Base-by-base conservation (phyloP, 2,329 filamentous ascomycete genomes). In the Alternaria gansuensis region DNA sequence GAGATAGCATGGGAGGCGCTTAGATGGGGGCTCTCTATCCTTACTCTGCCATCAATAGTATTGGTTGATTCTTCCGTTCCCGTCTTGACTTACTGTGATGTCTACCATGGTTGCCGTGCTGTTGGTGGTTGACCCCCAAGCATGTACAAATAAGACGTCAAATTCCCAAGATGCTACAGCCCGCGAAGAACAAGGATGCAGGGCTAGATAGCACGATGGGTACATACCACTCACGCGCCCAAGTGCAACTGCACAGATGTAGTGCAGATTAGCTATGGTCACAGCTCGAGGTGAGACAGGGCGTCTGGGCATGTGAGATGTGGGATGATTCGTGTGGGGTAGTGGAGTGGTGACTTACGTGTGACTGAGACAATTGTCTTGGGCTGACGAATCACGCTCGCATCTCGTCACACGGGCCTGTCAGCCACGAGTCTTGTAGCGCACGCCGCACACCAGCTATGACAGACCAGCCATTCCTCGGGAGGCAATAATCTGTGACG, bases 201-300 rank as follows among this genome's bases (percentile, higher is more conserved):
- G 10, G 13, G 39, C 28, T 21, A 48, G 28, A 17, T 40, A 13
- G 17, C 17, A 17, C 17, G 17, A 31, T 34, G 23, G 33, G 33
- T 37, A 51, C 40, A 17, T 57, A 31, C 21, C 28, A 23, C 10
- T 4, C 23, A 34, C 41, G 31, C 39, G 10, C 34, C 26, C 33
- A 28, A 26, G 29, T 23, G 26, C 26, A 14, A 23, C 36, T 24
- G 40, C 49, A 60, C 39, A 10, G 26, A 44, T 28, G 62, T 60
- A 37, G 62, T 64, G 54, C 59, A 57, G 8, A 63, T 62, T 59
- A 57, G 31, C 51, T 56, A 46, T 58, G 57, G 62, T 57, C 57
- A 62, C 59, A 64, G 64, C 57, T 60, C 59, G 49, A 29, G 11
- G 37, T 52, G n/a, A 40, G 31, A 56, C 52, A 23, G 24, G n/a